Evolutionary conservation across 768 basidiomycete species (phyloP).

Genomic region (Cystofilobasidium macerans): DNA sequence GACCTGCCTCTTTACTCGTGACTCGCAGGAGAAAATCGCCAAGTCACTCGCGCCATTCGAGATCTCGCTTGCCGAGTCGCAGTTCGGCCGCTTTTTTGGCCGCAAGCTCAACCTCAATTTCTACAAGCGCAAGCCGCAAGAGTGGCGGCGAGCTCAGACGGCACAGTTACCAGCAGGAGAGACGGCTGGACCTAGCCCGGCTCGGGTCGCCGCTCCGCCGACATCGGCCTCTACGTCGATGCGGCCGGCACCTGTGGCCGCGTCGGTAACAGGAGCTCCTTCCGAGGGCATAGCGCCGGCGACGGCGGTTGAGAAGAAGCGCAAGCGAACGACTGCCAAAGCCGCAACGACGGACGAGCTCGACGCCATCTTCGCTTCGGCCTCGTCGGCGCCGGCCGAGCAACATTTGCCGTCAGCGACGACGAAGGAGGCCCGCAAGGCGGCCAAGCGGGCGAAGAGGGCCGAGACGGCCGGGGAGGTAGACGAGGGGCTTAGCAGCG

Average conservation of each 20-base stretch:
- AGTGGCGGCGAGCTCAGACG: conserved; percentile 69
- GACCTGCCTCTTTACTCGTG: not conserved
- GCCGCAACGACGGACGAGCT: conserved; percentile 25
- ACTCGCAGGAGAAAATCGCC: conserved; percentile 74
- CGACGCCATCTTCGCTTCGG: conserved; percentile 68
- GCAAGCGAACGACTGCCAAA: conserved; percentile 36
- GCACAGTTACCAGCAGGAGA: too few relatives aligned
- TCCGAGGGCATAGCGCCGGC: conserved; percentile 22
- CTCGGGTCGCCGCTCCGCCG: conserved; percentile 5
- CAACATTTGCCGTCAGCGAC: too few relatives aligned
- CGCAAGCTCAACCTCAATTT: conserved; percentile 66
- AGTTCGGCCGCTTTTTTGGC: conserved; percentile 78
- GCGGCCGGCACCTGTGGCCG: not conserved
- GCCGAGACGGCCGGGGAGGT: too few relatives aligned
- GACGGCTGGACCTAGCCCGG: too few relatives aligned
- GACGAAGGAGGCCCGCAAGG: too few relatives aligned
- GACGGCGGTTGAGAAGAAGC: conserved; percentile 37
- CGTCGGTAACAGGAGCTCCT: conserved; percentile 15
- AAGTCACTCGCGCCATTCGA: conserved; percentile 64
- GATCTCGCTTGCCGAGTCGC: conserved; percentile 58
- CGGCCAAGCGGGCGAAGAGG: too few relatives aligned
- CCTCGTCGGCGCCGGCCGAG: too few relatives aligned
- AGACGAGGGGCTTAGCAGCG: too few relatives aligned
- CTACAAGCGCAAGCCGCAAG: conserved; percentile 63
- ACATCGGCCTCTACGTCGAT: conserved; percentile 20